phyloP scores from a whole-genome alignment of 805 yeast genomes.

The Zygoascus bituminiphila region DNA sequence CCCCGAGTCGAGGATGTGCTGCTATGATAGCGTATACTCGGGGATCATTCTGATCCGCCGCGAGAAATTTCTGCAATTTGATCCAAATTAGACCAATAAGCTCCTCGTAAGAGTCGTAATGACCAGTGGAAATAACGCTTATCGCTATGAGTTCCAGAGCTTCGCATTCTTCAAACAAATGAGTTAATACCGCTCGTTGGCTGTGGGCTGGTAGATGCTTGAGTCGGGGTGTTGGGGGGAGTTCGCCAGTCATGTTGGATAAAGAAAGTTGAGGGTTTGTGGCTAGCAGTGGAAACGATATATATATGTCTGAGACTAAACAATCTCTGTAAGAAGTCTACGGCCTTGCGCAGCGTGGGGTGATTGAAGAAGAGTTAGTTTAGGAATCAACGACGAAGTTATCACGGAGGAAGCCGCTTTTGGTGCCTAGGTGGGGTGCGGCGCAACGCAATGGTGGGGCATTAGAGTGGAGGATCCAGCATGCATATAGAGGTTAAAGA shows the following conservation, averaged over 20 bases:
- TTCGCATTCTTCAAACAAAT: constrained; percentile 56
- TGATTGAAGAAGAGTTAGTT: too few relatives aligned
- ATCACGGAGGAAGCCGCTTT: too few relatives aligned
- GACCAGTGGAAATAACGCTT: constrained; percentile 17
- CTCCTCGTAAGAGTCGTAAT: constrained; percentile 21
- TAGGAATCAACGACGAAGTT: too few relatives aligned
- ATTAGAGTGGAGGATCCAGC: too few relatives aligned
- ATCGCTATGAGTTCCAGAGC: constrained; percentile 32
- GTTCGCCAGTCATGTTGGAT: background rate
- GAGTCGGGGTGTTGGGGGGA: background rate
- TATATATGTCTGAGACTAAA: too few relatives aligned
- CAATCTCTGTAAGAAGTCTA: too few relatives aligned
- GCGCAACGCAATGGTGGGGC: too few relatives aligned
- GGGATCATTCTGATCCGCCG: constrained; percentile 21
- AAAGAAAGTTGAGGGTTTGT: too few relatives aligned
- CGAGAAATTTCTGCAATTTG: constrained; percentile 31
- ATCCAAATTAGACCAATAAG: constrained; percentile 41
- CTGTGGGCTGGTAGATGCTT: constrained; percentile 10
- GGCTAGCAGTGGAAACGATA: too few relatives aligned
- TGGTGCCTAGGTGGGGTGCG: too few relatives aligned
- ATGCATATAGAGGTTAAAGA: too few relatives aligned
- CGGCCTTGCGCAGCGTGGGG: too few relatives aligned
- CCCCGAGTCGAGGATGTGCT: constrained; percentile 88
- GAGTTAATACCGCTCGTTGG: constrained; percentile 39
- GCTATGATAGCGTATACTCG: constrained; percentile 47